Percentiles rank a stretch among this genome's conserved stretches.
Conservation (phyloP, 805 yeast genomes). For the Wickerhamiella lipophila region DNA sequence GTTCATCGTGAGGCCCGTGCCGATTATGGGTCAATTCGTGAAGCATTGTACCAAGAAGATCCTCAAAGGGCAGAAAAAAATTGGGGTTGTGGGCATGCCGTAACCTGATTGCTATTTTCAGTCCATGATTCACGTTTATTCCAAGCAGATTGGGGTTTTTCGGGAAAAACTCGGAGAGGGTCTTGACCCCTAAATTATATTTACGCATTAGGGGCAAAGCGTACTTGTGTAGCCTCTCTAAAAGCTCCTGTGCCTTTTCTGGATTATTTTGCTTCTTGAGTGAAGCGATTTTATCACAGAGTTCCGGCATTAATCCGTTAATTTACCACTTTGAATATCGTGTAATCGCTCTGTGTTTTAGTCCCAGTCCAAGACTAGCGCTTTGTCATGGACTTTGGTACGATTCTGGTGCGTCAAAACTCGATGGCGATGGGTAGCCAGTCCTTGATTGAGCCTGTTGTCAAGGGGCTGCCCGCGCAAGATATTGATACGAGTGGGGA, state of each 20-base stretch:
- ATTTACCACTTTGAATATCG: neutral
- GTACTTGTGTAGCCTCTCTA: constrained; percentile 51
- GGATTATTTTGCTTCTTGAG: constrained; percentile 36
- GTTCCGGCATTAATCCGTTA: neutral
- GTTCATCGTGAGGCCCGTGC: constrained; percentile 66
- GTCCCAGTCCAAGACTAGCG: neutral
- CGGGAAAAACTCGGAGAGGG: constrained; percentile 73
- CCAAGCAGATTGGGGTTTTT: constrained; percentile 55
- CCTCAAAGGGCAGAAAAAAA: constrained; percentile 46
- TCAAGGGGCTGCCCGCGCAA: neutral
- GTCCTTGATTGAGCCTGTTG: neutral
- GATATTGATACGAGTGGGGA: constrained; percentile 8
- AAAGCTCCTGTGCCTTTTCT: constrained; percentile 43
- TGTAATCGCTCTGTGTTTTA: neutral
- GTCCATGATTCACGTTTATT: constrained; percentile 67
- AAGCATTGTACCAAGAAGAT: constrained; percentile 66
- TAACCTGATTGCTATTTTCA: constrained; percentile 56
- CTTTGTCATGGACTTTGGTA: constrained; percentile 9
- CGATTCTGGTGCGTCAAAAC: neutral
- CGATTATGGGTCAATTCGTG: constrained; percentile 80
- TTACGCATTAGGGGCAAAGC: constrained; percentile 73
- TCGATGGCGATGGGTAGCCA: neutral
- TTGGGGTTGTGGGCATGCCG: constrained; percentile 43
- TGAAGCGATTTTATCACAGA: constrained; percentile 28
- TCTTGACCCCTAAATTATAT: constrained; percentile 50